phyloP scores from a whole-genome alignment of 306 rosid genomes.

The Trifolium pratense region DNA sequence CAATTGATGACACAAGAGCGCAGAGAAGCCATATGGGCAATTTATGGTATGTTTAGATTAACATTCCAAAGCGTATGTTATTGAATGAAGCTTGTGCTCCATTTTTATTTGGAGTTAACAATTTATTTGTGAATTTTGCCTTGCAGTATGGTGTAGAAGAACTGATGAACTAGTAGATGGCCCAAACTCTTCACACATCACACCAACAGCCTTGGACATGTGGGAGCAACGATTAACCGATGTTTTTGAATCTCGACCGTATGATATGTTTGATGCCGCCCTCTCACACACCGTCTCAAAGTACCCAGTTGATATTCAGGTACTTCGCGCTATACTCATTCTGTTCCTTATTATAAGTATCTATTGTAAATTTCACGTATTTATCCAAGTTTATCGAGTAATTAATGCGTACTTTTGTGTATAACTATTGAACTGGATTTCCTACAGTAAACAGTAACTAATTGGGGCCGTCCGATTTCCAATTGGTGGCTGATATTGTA shows the following conservation, averaged over 20 bases:
- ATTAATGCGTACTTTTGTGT: no score
- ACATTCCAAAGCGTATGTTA: no score
- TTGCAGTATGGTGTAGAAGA: conserved; percentile 94
- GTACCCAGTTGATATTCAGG: conserved; percentile 92
- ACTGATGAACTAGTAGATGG: conserved; percentile 97
- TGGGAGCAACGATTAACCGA: conserved; percentile 79
- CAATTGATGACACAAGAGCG: conserved; percentile 89
- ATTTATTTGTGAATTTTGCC: no score
- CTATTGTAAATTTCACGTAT: no score
- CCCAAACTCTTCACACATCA: conserved; percentile 89
- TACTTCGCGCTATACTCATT: neutral
- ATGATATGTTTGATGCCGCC: conserved; percentile 96
- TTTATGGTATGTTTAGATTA: conserved; percentile 63
- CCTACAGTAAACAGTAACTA: no score
- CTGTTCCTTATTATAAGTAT: no score
- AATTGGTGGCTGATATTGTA: no score
- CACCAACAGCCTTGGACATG: conserved; percentile 90
- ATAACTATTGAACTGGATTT: no score
- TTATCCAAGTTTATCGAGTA: no score
- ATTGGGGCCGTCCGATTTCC: no score
- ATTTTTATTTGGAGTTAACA: no score
- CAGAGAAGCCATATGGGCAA: conserved; percentile 90
- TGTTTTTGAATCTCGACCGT: conserved; percentile 81
- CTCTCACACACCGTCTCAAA: conserved; percentile 77
- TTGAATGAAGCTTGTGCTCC: no score